Evolutionary conservation across 352 stramenopile species (phyloP).

Genomic region (Pythium sukuiense): DNA sequence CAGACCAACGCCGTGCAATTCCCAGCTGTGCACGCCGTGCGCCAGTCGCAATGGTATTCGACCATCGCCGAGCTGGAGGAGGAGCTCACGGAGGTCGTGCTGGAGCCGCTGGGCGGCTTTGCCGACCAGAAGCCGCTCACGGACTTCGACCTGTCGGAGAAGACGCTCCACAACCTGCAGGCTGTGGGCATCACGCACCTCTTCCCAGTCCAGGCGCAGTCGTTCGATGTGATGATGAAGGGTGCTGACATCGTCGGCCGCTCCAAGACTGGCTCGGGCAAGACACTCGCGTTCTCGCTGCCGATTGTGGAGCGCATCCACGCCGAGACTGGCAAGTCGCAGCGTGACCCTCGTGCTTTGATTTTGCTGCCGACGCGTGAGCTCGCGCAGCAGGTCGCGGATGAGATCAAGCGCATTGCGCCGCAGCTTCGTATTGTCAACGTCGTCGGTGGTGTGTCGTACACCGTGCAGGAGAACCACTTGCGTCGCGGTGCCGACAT

Average conservation of each 20-base stretch:
- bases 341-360: conserved; percentile 85
- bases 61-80: conserved; percentile 26
- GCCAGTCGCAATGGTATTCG: conserved; percentile 11
- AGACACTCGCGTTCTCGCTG: conserved; percentile 95
- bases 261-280: conserved; percentile 94
- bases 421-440: conserved; percentile 89
- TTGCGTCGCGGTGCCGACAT: conserved; percentile 92
- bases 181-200: conserved; percentile 73
- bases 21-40: neutral
- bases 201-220: conserved; percentile 83
- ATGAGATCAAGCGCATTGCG: conserved; percentile 87
- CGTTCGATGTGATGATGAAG: conserved; percentile 80
- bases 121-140: conserved; percentile 69
- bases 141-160: conserved; percentile 64
- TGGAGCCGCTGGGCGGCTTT: conserved; percentile 62
- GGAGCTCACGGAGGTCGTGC: conserved; percentile 42
- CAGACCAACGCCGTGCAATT: neutral
- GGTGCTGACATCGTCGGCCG: conserved; percentile 81
- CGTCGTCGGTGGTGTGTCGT: conserved; percentile 93
- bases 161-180: conserved; percentile 59
- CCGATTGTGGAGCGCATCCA: conserved; percentile 79
- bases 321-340: conserved; percentile 33
- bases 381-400: conserved; percentile 95
- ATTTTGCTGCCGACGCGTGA: conserved; percentile 97
- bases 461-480: conserved; percentile 91